Base-by-base conservation (phyloP, 1,139 yeast genomes). In the Scheffersomyces lignicola region DNA sequence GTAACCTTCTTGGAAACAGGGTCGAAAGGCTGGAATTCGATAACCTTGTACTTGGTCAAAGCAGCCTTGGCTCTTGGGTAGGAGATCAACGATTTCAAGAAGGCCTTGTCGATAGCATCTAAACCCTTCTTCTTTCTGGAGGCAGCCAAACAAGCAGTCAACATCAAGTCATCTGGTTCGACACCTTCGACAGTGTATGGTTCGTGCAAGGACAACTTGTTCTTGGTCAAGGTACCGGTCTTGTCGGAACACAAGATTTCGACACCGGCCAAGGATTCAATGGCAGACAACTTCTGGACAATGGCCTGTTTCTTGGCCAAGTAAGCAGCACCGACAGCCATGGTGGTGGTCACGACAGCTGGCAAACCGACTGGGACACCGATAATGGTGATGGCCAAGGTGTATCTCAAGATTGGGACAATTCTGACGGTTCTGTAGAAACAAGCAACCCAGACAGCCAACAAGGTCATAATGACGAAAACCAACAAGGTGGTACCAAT, bases 341-440 rank as follows among this genome's bases (percentile, higher is more conserved):
- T 88, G 68, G 97, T 90, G 60, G 97, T 90, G 77, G 97, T 90
- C 57, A 90, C 96, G 64, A 90, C 97, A 68, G 96, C 97, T 69
- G 97, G 97, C 65, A 90, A 82, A 85, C 97, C 97, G 59, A 90
- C 98, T 71, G 98, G 98, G 55, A 92, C 98, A 86, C 98, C 98
- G 60, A 92, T 86, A 73, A 90, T 89, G 73, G 97, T 90, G 66
- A 90, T 87, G 57, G 96, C 97, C 65, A 92, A 78, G 58, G 95
- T 81, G 78, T 83, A 89, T 77, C 97, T 84, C 71, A 92, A 80
- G 72, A 90, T 86, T 56, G 83, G 76, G 57, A 89, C 96, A 64
- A 89, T 88, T 62, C 76, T 78, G 64, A 80, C 83, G 55, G 96
- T 80, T 73, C 97, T 81, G 86, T 89, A 89, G 89, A 90, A 89